phyloP scores from a whole-genome alignment of 2,329 filamentous ascomycete genomes.

The Akanthomyces dipterigenus region DNA sequence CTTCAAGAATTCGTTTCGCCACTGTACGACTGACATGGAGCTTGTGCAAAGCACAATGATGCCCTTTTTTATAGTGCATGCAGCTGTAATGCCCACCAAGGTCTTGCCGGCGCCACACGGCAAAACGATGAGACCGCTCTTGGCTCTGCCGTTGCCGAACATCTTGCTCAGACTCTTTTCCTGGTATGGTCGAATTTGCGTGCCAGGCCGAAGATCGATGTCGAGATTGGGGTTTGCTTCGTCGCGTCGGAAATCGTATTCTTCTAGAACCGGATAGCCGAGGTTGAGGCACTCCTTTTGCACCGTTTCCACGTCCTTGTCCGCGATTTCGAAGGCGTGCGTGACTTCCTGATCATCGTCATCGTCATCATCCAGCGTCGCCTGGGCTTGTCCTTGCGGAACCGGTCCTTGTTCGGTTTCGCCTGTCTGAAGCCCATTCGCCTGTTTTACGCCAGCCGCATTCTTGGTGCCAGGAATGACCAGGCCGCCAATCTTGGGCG shows the following conservation, averaged over 20 bases:
- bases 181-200: slow-evolving; percentile 89
- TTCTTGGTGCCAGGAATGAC: slow-evolving; percentile 94
- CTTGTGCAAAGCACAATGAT: slow-evolving; percentile 93
- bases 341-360: slow-evolving; percentile 83
- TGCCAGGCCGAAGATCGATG: slow-evolving; percentile 84
- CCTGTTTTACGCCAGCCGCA: slow-evolving; percentile 80
- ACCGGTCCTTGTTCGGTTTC: slow-evolving; percentile 42
- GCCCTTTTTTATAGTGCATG: slow-evolving; percentile 95
- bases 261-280: slow-evolving; percentile 81
- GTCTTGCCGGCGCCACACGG: slow-evolving; percentile 97
- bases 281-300: slow-evolving; percentile 86
- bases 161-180: slow-evolving; percentile 98
- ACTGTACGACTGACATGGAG: slow-evolving; percentile 96
- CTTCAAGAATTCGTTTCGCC: slow-evolving; percentile 92
- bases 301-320: slow-evolving; percentile 75
- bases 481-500: slow-evolving; percentile 78
- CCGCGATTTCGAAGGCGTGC: slow-evolving; percentile 86
- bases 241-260: slow-evolving; percentile 96
- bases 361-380: slow-evolving; percentile 72
- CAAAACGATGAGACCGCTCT: slow-evolving; percentile 94
- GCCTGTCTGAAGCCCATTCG: slow-evolving; percentile 30
- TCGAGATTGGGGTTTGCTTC: slow-evolving; percentile 83
- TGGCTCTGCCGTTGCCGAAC: slow-evolving; percentile 96
- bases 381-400: slow-evolving; percentile 62
- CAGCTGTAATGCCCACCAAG: slow-evolving; percentile 93